phyloP scores from a whole-genome alignment of 176 grass and related monocot genomes.

The Cocos nucifera region DNA sequence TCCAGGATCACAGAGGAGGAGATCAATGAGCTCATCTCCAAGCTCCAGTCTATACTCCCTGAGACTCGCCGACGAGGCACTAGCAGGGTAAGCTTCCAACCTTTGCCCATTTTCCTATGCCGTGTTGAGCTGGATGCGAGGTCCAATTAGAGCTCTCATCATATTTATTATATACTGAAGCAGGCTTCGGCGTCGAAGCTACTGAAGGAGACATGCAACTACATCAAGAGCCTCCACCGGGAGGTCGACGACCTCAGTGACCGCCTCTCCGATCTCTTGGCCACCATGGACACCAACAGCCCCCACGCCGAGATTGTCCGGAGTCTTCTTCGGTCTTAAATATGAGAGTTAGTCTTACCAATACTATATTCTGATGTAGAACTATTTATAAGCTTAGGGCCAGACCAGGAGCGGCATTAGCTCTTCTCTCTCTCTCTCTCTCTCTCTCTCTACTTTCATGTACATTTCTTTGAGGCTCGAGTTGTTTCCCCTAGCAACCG shows the following conservation, averaged over 20 bases:
- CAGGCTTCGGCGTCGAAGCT: slow-evolving; percentile 80
- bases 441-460: slow-evolving; percentile 16
- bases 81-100: slow-evolving; percentile 35
- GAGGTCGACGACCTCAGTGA: slow-evolving; percentile 94
- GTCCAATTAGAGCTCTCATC: too few species aligned
- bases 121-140: too few species aligned
- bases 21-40: slow-evolving; percentile 82
- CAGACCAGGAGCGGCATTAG: background rate
- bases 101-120: background rate
- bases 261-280: slow-evolving; percentile 71
- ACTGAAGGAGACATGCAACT: slow-evolving; percentile 88
- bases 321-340: slow-evolving; percentile 72
- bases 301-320: slow-evolving; percentile 75
- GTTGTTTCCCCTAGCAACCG: slow-evolving; percentile 87
- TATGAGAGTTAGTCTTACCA: slow-evolving; percentile 37
- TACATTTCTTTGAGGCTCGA: slow-evolving; percentile 62
- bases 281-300: slow-evolving; percentile 76
- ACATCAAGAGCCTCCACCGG: slow-evolving; percentile 91
- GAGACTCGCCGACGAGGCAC: slow-evolving; percentile 52
- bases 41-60: slow-evolving; percentile 77
- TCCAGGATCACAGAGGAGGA: slow-evolving; percentile 78
- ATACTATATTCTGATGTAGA: background rate
- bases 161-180: slow-evolving; percentile 6
- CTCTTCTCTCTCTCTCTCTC: slow-evolving; percentile 4
- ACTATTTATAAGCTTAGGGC: slow-evolving; percentile 8